A percentile compares a stretch with the other conserved stretches of the same genome.
Evolutionary conservation across 345 rosid genomes (phyloP).

Genomic region (Raphanus raphanistrum): DNA sequence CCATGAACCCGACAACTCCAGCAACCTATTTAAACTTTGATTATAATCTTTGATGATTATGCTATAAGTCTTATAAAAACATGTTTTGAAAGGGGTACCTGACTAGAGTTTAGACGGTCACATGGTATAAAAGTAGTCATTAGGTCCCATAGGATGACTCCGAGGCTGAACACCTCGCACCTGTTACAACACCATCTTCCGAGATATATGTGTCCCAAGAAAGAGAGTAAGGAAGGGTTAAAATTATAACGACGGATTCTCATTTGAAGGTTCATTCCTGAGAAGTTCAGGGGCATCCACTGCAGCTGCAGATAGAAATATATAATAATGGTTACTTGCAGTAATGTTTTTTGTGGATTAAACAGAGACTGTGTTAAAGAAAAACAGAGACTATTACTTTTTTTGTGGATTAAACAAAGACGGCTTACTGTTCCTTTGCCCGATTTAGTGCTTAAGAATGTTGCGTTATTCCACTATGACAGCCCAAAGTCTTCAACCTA

Average conservation of each 20-base stretch:
- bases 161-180: conserved; percentile 88
- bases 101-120: conserved; percentile 64
- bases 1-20: conserved; percentile 92
- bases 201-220: not conserved
- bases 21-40: conserved; percentile 49
- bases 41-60: not conserved
- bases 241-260: conserved; percentile 48
- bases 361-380: not conserved
- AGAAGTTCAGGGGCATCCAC: conserved; percentile 98
- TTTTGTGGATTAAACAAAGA: not conserved
- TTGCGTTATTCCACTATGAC: conserved; percentile 77
- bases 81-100: conserved; percentile 44
- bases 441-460: conserved; percentile 67
- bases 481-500: conserved; percentile 96
- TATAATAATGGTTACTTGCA: not conserved
- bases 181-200: conserved; percentile 37
- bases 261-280: conserved; percentile 80
- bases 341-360: not conserved
- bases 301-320: conserved; percentile 57
- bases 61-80: not conserved
- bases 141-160: conserved; percentile 82
- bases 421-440: conserved; percentile 79
- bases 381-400: too few relatives aligned
- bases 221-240: not conserved
- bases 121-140: conserved; percentile 79